Evolutionary conservation across 352 stramenopile species (phyloP).

Genomic region (Aphanomyces invadans): DNA sequence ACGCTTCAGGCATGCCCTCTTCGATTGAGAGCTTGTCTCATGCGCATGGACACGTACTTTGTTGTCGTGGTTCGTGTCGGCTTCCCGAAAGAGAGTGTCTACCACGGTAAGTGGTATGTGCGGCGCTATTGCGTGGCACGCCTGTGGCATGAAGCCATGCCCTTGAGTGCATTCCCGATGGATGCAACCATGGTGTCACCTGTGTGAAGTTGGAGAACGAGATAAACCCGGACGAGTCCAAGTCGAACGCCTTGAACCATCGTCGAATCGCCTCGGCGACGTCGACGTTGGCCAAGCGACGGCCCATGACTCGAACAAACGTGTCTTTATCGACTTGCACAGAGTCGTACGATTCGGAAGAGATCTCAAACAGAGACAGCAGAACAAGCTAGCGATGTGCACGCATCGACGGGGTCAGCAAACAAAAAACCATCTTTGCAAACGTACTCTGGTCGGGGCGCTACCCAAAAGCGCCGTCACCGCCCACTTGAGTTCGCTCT

Average conservation of each 20-base stretch:
- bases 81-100: slow-evolving; percentile 7
- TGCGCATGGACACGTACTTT: too few relatives aligned
- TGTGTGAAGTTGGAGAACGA: neutral
- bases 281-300: slow-evolving; percentile 5
- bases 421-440: too few relatives aligned
- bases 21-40: too few relatives aligned
- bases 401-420: too few relatives aligned
- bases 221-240: slow-evolving; percentile 7
- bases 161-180: neutral
- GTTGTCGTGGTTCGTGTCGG: slow-evolving; percentile 12
- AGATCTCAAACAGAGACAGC: neutral
- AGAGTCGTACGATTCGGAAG: neutral
- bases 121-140: neutral
- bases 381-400: slow-evolving; percentile 17
- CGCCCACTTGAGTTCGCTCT: slow-evolving; percentile 20
- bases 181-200: neutral
- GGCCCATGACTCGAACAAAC: slow-evolving; percentile 3
- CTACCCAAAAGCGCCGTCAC: slow-evolving; percentile 19
- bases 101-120: slow-evolving; percentile 9
- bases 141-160: neutral
- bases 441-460: slow-evolving; percentile 9
- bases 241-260: slow-evolving; percentile 23
- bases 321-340: slow-evolving; percentile 2
- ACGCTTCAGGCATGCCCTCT: too few relatives aligned
- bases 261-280: slow-evolving; percentile 14